phyloP scores from a whole-genome alignment of 2,329 filamentous ascomycete species.

The Neonectria sp. region DNA sequence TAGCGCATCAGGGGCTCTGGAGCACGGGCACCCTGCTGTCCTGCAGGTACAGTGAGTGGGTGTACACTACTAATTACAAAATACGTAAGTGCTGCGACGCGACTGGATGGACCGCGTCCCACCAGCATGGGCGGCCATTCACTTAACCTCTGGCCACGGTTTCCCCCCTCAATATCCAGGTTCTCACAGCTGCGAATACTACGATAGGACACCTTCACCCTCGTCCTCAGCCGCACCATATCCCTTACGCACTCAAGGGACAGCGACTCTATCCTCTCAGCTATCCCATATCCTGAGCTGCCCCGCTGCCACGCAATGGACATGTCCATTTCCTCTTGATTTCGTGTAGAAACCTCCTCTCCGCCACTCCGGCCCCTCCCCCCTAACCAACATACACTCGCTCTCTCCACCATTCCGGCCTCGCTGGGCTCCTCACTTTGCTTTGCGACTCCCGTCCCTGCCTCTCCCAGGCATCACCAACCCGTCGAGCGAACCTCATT shows the following conservation, averaged over 20 bases:
- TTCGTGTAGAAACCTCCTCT: slow-evolving; percentile 20
- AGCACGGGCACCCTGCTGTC: not conserved
- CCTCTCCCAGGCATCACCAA: slow-evolving; percentile 14
- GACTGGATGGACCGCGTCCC: slow-evolving; percentile 17
- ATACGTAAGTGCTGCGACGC: slow-evolving; percentile 10
- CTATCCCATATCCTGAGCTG: not conserved
- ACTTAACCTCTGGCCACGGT: slow-evolving; percentile 26
- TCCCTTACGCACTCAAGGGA: slow-evolving; percentile 15
- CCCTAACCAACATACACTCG: slow-evolving; percentile 42
- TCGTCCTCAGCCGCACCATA: not conserved
- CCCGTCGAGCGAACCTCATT: not conserved
- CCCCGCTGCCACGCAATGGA: slow-evolving; percentile 30
- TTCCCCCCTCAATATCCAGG: slow-evolving; percentile 14
- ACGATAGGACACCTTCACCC: slow-evolving; percentile 3
- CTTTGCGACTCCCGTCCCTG: slow-evolving; percentile 13
- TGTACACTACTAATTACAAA: not conserved
- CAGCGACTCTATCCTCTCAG: slow-evolving; percentile 4
- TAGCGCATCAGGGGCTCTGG: slow-evolving; percentile 8
- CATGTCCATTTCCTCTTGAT: slow-evolving; percentile 20
- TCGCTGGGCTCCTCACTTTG: slow-evolving; percentile 4
- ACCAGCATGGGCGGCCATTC: slow-evolving; percentile 3
- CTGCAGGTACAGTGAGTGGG: slow-evolving; percentile 22
- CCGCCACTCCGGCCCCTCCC: slow-evolving; percentile 21
- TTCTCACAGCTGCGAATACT: not conserved
- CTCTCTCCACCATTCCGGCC: slow-evolving; percentile 17